These are phyloP conservation scores for Cercospora sp. DNA, from an alignment of 2,329 filamentous ascomycete species.

Conservation along the genomic window DNA sequence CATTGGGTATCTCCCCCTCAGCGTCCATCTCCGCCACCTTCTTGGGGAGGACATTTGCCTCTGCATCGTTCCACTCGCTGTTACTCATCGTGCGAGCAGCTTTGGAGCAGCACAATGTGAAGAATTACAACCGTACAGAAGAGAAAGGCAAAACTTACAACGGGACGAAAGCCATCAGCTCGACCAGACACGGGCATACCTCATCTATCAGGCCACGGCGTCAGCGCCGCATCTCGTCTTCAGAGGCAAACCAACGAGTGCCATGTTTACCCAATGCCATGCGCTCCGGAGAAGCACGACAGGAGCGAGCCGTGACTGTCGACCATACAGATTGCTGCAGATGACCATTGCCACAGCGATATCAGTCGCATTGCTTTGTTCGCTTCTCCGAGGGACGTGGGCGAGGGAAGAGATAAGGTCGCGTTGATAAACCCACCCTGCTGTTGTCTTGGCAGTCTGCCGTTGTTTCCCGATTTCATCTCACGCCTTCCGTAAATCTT, in stretches of 20 bases:
- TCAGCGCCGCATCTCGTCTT: slow-evolving; percentile 11
- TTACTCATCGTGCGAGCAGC: slow-evolving; percentile 42
- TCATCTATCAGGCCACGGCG: slow-evolving; percentile 22
- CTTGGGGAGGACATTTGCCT: slow-evolving; percentile 49
- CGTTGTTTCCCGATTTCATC: background rate
- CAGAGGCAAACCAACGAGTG: slow-evolving; percentile 10
- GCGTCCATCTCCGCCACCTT: slow-evolving; percentile 43
- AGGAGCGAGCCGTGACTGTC: background rate
- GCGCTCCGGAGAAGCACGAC: slow-evolving; percentile 25
- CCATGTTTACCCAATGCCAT: slow-evolving; percentile 19
- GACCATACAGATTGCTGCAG: slow-evolving; percentile 19
- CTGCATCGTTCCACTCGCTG: slow-evolving; percentile 49
- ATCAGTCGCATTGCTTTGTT: slow-evolving; percentile 6
- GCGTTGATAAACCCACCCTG: background rate
- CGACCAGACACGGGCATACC: slow-evolving; percentile 12
- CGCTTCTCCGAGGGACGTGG: slow-evolving; percentile 23
- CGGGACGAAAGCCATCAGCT: background rate
- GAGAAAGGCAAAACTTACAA: background rate
- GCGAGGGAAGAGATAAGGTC: background rate
- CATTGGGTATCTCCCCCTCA: slow-evolving; percentile 40
- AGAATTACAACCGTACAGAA: background rate
- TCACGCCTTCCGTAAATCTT: background rate
- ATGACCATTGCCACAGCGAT: slow-evolving; percentile 15
- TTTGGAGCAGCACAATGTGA: background rate
- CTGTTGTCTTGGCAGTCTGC: background rate